phyloP scores from a whole-genome alignment of 345 rosid genomes.

The Gossypium ekmanianum region DNA sequence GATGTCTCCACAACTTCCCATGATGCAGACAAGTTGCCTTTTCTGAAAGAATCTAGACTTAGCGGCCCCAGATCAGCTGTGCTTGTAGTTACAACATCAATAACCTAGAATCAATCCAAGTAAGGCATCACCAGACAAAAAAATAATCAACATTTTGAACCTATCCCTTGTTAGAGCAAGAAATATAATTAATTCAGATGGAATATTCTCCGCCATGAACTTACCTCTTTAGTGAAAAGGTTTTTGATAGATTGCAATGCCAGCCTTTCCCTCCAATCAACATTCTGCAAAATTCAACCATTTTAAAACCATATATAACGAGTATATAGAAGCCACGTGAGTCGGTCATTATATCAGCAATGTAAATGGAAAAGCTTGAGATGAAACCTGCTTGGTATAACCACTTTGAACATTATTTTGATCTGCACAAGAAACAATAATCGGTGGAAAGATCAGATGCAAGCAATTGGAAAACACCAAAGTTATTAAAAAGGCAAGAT shows the following conservation, averaged over 20 bases:
- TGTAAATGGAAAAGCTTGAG: slow-evolving; percentile 10
- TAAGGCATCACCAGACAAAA: not conserved
- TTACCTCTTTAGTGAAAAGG: slow-evolving; percentile 79
- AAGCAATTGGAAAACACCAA: not conserved
- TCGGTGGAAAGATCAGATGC: slow-evolving; percentile 9
- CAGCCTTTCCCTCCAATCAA: slow-evolving; percentile 85
- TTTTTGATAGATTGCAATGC: slow-evolving; percentile 61
- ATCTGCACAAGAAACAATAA: slow-evolving; percentile 45
- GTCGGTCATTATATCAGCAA: not conserved
- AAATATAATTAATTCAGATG: slow-evolving; percentile 8
- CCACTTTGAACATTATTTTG: slow-evolving; percentile 28
- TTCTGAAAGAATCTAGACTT: slow-evolving; percentile 80
- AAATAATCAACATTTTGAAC: slow-evolving; percentile 2
- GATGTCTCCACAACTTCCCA: slow-evolving; percentile 51
- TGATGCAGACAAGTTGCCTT: slow-evolving; percentile 69
- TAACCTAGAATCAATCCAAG: slow-evolving; percentile 43
- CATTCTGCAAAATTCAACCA: slow-evolving; percentile 42
- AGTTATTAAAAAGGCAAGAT: not conserved
- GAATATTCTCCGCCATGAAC: slow-evolving; percentile 19
- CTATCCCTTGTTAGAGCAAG: not conserved
- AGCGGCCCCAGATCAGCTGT: slow-evolving; percentile 81
- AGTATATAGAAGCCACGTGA: slow-evolving; percentile 9
- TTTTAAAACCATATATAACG: not conserved
- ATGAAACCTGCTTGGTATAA: slow-evolving; percentile 49
- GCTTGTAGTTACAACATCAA: slow-evolving; percentile 62